phyloP scores from a whole-genome alignment of 2,329 filamentous ascomycete genomes.

The Chaetomiaceae sp. region DNA sequence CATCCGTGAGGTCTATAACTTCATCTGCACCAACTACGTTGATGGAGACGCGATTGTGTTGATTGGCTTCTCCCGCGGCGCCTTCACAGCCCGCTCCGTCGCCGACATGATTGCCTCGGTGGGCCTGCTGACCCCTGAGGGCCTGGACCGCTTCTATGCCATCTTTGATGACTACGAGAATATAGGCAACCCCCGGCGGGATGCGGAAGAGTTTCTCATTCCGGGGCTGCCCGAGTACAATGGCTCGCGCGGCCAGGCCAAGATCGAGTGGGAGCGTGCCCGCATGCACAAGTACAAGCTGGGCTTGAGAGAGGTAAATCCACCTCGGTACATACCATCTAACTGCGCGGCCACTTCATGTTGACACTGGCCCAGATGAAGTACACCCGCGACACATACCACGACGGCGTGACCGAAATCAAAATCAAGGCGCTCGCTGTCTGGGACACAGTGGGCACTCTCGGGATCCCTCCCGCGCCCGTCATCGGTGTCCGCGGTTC shows the following conservation, averaged over 20 bases:
- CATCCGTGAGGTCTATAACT: conserved; percentile 37
- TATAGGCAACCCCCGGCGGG: conserved; percentile 28
- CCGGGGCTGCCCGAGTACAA: conserved; percentile 26
- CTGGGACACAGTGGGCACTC: conserved; percentile 47
- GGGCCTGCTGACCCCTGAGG: conserved; percentile 40
- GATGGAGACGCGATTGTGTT: conserved; percentile 36
- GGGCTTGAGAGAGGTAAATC: conserved; percentile 34
- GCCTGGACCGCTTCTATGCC: conserved; percentile 40
- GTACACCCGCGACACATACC: conserved; percentile 36
- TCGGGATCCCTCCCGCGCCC: conserved; percentile 41
- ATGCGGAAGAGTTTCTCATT: conserved; percentile 25
- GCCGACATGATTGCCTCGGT: conserved; percentile 37
- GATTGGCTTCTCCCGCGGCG: conserved; percentile 38
- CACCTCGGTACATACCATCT: too few species aligned
- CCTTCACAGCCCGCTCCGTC: conserved; percentile 38
- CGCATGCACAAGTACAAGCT: conserved; percentile 35
- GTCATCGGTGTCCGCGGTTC: conserved; percentile 37
- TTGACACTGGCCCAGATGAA: conserved; percentile 24
- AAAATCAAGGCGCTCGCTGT: conserved; percentile 44
- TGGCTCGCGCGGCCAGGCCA: conserved; percentile 28
- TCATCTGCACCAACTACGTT: conserved; percentile 36
- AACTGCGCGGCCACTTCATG: too few species aligned
- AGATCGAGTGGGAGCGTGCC: conserved; percentile 33
- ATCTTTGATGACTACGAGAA: conserved; percentile 39
- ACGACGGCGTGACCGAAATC: conserved; percentile 33